Conservation (phyloP, 371 early-diverging fungal species). For the Mucor lusitanicus region DNA sequence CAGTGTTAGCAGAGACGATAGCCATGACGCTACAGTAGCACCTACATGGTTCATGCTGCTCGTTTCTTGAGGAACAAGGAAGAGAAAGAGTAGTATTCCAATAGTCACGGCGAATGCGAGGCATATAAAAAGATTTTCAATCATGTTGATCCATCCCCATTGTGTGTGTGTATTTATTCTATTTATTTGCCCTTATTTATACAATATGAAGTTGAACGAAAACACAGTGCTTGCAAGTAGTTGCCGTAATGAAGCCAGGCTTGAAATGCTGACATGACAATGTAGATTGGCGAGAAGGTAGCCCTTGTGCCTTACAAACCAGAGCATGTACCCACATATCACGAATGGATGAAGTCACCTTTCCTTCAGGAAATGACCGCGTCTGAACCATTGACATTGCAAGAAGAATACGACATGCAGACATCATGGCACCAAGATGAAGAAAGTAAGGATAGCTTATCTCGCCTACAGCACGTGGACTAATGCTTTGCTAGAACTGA, state of each 20-base stretch:
- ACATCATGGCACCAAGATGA: slow-evolving; percentile 83
- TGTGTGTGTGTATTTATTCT: not conserved
- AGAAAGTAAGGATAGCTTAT: slow-evolving; percentile 58
- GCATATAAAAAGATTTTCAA: not conserved
- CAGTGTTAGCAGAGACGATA: not conserved
- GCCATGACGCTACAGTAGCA: not conserved
- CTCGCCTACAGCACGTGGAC: not conserved
- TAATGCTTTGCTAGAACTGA: slow-evolving; percentile 55
- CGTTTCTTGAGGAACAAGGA: not conserved
- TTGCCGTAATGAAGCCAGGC: not conserved
- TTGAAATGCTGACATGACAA: not conserved
- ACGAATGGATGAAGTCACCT: slow-evolving; percentile 94
- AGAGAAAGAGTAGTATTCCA: not conserved
- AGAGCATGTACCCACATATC: slow-evolving; percentile 86
- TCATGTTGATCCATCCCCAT: not conserved
- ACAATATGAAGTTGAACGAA: slow-evolving; percentile 40
- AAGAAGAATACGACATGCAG: slow-evolving; percentile 96
- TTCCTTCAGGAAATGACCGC: slow-evolving; percentile 92
- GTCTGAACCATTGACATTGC: slow-evolving; percentile 87
- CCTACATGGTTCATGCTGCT: not conserved
- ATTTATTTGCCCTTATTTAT: slow-evolving; percentile 1
- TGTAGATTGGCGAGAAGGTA: slow-evolving; percentile 64
- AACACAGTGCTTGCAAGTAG: slow-evolving; percentile 32
- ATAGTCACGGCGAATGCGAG: not conserved
- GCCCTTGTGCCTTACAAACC: slow-evolving; percentile 84